Percentiles rank a stretch among this genome's conserved stretches.
Evolutionary conservation across 345 rosid genomes (phyloP).

Genomic region (Ceriops tagal): DNA sequence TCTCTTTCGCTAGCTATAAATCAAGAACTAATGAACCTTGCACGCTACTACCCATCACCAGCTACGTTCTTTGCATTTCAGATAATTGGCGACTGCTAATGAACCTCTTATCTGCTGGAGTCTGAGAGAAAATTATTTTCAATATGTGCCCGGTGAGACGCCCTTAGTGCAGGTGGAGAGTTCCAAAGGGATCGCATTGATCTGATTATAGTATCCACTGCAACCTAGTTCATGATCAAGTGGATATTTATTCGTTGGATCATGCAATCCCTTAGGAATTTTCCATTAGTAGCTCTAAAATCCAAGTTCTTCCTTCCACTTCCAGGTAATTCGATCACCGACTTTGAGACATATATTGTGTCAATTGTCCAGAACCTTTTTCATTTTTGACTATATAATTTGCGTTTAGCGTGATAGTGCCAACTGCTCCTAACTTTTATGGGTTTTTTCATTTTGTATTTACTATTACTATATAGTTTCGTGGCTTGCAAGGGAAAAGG

Average conservation of each 20-base stretch:
- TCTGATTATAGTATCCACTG: constrained; percentile 22
- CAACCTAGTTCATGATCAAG: not conserved
- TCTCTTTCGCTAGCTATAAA: constrained; percentile 15
- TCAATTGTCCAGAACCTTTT: too few species aligned
- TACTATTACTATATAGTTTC: too few species aligned
- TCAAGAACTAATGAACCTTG: not conserved
- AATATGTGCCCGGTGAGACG: not conserved
- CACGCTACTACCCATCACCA: not conserved
- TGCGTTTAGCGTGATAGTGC: too few species aligned
- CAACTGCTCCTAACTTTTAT: too few species aligned
- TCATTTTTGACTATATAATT: too few species aligned
- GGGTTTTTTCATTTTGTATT: too few species aligned
- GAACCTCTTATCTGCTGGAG: not conserved
- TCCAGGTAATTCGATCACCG: constrained; percentile 12
- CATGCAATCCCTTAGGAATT: constrained; percentile 70
- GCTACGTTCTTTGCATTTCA: not conserved
- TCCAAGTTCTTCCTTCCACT: not conserved
- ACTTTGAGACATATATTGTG: not conserved
- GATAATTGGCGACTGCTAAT: not conserved
- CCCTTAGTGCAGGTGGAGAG: constrained; percentile 46
- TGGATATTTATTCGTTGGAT: constrained; percentile 27
- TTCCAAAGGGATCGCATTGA: constrained; percentile 86
- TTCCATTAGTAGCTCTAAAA: constrained; percentile 40
- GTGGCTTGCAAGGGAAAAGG: too few species aligned
- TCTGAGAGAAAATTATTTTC: not conserved